Evolutionary conservation across 345 rosid genomes (phyloP).

Genomic region (Citrus cavaleriei): DNA sequence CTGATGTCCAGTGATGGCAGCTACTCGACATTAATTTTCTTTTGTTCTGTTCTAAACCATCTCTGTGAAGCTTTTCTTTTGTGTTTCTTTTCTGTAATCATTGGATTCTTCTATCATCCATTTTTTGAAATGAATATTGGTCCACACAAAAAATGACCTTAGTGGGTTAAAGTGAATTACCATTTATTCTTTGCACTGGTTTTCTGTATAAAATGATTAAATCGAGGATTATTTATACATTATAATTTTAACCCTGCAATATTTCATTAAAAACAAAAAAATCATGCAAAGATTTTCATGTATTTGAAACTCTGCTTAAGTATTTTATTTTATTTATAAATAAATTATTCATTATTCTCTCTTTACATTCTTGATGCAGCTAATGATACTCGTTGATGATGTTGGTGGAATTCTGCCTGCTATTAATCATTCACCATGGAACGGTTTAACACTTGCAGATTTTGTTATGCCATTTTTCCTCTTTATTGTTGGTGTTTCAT

Average conservation of each 20-base stretch:
- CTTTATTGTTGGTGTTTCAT: conserved; percentile 83
- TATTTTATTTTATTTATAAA: background rate
- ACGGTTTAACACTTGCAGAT: conserved; percentile 85
- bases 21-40: background rate
- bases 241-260: too few relatives aligned
- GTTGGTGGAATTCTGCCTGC: conserved; percentile 76
- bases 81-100: background rate
- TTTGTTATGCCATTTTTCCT: conserved; percentile 93
- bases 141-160: background rate
- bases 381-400: conserved; percentile 87
- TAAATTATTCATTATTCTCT: background rate
- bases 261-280: too few relatives aligned
- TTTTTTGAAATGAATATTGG: background rate
- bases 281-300: background rate
- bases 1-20: background rate
- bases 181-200: background rate
- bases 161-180: background rate
- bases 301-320: background rate
- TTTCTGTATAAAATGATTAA: background rate
- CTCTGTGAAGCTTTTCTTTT: background rate
- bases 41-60: background rate
- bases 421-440: conserved; percentile 91
- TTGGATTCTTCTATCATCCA: background rate
- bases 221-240: background rate
- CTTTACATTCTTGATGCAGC: conserved; percentile 38